These are phyloP conservation scores for Aspergillus incahuasiensis DNA, from an alignment of 495 filamentous ascomycete species.

Conservation along the genomic window DNA sequence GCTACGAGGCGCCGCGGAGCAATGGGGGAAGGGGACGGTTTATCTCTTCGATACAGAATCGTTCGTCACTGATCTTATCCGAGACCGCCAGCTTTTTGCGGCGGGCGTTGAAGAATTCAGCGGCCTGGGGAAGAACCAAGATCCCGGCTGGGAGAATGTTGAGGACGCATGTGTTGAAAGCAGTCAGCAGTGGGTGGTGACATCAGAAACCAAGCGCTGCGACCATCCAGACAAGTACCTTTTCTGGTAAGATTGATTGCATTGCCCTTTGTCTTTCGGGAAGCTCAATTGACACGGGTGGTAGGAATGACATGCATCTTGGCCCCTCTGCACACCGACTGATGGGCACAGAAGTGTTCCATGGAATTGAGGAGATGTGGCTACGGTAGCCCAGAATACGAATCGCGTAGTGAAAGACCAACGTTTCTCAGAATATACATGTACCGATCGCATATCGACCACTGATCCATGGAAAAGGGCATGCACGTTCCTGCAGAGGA, in stretches of 20 bases:
- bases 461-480: neutral
- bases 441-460: neutral
- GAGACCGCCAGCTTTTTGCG: conserved; percentile 40
- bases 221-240: conserved; percentile 45
- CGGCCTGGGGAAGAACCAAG: conserved; percentile 37
- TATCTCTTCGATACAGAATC: conserved; percentile 49
- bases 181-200: conserved; percentile 29
- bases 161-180: conserved; percentile 32
- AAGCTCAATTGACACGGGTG: conserved; percentile 8
- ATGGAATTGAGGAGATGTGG: conserved; percentile 38
- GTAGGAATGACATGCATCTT: conserved; percentile 50
- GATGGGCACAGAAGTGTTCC: conserved; percentile 43
- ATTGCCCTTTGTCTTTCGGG: conserved; percentile 3
- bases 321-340: conserved; percentile 47
- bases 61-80: conserved; percentile 47
- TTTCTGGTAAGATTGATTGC: conserved; percentile 43
- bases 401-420: neutral
- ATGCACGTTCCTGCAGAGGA: conserved; percentile 6
- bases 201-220: conserved; percentile 37
- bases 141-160: conserved; percentile 40
- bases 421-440: neutral
- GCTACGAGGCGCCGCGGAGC: conserved; percentile 33
- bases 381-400: conserved; percentile 16
- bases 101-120: conserved; percentile 40
- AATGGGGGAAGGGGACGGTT: conserved; percentile 40